Conservation (phyloP, 208 protist species). For the Acanthamoeba triangularis region DNA sequence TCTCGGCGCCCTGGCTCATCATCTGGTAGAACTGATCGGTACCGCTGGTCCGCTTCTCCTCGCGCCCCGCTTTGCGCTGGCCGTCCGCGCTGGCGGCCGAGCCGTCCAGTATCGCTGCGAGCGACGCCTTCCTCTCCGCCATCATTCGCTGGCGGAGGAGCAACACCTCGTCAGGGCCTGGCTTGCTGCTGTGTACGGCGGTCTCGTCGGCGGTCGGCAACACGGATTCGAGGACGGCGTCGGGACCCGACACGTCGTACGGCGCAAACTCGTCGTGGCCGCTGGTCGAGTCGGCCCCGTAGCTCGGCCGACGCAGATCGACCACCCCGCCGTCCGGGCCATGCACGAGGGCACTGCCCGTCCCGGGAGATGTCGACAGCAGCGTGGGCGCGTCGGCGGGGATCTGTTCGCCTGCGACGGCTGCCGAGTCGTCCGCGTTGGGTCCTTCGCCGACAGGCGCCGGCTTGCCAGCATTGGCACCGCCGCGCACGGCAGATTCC, state of each 20-base stretch:
- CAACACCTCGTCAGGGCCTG: neutral
- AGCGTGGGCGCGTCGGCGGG: too few species aligned
- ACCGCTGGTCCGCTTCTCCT: conserved; percentile 65
- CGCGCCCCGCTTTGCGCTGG: neutral
- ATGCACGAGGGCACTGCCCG: too few species aligned
- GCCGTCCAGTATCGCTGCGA: neutral
- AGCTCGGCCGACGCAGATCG: too few species aligned
- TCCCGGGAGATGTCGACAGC: too few species aligned
- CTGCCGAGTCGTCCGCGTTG: neutral
- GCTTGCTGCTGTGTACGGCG: neutral
- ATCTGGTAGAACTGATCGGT: conserved; percentile 67
- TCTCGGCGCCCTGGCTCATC: conserved; percentile 68
- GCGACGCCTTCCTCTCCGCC: neutral
- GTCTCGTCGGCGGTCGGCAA: too few species aligned
- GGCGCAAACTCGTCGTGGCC: too few species aligned
- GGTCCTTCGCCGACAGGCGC: neutral
- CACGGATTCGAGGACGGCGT: too few species aligned
- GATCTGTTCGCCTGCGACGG: too few species aligned
- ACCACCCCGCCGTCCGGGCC: too few species aligned
- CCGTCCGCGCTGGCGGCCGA: neutral
- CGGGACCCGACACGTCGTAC: too few species aligned
- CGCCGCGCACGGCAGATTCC: neutral
- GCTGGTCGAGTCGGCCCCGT: too few species aligned
- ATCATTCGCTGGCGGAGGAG: neutral
- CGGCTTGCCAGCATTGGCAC: too few species aligned